phyloP scores from a whole-genome alignment of 805 yeast genomes.

The Blastobotrys peoriensis region DNA sequence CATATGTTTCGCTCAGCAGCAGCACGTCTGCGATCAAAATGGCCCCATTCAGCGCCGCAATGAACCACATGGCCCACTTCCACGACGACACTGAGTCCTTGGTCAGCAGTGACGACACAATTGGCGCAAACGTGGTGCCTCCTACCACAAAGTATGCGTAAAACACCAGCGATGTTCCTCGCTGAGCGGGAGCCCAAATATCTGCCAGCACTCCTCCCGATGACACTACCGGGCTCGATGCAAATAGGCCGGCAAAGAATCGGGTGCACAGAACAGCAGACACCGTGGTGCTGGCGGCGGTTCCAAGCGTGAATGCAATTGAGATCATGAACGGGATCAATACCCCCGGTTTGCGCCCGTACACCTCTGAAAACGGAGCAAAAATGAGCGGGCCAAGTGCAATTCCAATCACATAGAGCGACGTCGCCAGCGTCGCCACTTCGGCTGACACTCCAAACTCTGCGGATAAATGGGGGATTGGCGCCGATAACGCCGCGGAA shows the following conservation, averaged over 20 bases:
- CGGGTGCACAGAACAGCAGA: slow-evolving; percentile 48
- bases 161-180: slow-evolving; percentile 50
- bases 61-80: slow-evolving; percentile 54
- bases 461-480: slow-evolving; percentile 29
- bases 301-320: slow-evolving; percentile 42
- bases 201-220: slow-evolving; percentile 58
- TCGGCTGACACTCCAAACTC: slow-evolving; percentile 41
- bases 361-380: slow-evolving; percentile 54
- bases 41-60: slow-evolving; percentile 38
- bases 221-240: slow-evolving; percentile 55
- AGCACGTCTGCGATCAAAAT: slow-evolving; percentile 34
- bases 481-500: slow-evolving; percentile 44
- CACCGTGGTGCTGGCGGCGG: slow-evolving; percentile 45
- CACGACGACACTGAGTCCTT: slow-evolving; percentile 40
- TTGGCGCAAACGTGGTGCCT: slow-evolving; percentile 42
- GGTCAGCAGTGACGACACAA: slow-evolving; percentile 43
- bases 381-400: slow-evolving; percentile 62
- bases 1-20: slow-evolving; percentile 34
- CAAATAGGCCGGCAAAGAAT: slow-evolving; percentile 54
- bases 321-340: slow-evolving; percentile 37
- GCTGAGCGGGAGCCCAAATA: slow-evolving; percentile 40
- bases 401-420: slow-evolving; percentile 59
- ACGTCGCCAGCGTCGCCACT: slow-evolving; percentile 46
- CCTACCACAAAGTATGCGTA: slow-evolving; percentile 44
- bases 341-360: slow-evolving; percentile 45